Percentiles rank a stretch among this genome's conserved stretches.
Conservation (phyloP, 495 filamentous ascomycete genomes). For the Penicillium crystallinum region DNA sequence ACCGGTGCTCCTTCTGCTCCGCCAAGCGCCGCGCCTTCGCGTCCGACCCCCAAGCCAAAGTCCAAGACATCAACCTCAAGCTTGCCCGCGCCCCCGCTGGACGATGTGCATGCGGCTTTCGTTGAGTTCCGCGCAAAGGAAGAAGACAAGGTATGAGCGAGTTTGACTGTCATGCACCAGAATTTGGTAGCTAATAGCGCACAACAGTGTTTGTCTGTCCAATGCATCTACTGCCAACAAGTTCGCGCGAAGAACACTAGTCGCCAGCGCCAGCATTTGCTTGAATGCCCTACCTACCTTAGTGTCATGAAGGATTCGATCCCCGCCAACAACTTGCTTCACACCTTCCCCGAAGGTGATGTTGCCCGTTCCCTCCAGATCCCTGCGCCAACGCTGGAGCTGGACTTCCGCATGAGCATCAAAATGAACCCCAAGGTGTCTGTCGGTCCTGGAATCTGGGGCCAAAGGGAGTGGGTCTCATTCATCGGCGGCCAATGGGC, state of each 20-base stretch:
- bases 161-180: not conserved
- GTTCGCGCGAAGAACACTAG: constrained; percentile 54
- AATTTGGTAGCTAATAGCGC: constrained; percentile 3
- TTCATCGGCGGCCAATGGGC: constrained; percentile 56
- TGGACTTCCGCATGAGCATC: constrained; percentile 61
- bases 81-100: constrained; percentile 43
- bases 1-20: constrained; percentile 28
- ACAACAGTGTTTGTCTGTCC: constrained; percentile 48
- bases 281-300: constrained; percentile 52
- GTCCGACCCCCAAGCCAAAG: constrained; percentile 42
- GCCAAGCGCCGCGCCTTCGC: constrained; percentile 25
- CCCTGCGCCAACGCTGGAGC: constrained; percentile 50
- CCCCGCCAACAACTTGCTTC: constrained; percentile 52
- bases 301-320: constrained; percentile 55
- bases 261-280: constrained; percentile 50
- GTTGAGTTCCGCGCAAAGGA: constrained; percentile 55
- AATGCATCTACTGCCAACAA: constrained; percentile 56
- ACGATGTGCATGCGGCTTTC: constrained; percentile 52
- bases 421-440: constrained; percentile 53
- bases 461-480: constrained; percentile 54
- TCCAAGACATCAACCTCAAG: constrained; percentile 34
- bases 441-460: constrained; percentile 49
- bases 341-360: constrained; percentile 52
- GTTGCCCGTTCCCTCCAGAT: constrained; percentile 49
- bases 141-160: constrained; percentile 47